Evolutionary conservation across 768 basidiomycete species (phyloP), one percentile per base, ranked within the genome.

Genomic region (Lactarius akahatsu): DNA sequence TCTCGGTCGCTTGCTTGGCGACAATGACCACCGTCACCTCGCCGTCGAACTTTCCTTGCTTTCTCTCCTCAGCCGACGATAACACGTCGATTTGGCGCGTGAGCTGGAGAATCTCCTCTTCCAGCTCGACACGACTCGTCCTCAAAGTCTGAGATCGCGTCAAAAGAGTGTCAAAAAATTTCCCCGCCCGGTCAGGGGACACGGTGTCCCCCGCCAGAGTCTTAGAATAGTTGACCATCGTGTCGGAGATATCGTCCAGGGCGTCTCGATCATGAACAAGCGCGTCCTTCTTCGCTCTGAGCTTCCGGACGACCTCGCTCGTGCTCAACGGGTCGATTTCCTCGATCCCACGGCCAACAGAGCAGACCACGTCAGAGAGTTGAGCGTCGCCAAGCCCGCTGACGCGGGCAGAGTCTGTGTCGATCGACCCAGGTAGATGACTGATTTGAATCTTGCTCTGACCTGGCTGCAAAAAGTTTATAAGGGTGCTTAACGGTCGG

Each of bases 361-460:
- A 82, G 73, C 82, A 85, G n/a, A 83, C 80, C 40, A 86, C 82
- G 73, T 86, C 86, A 67, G 82, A 80, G 11, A 88, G 76, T 65
- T 82, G 81, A 6, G 81, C 80, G 34, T 77, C 74, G 4, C 77
- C 79, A 13, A 84, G 75, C 3, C 82, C 83, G 58, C 83, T 81
- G 18, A 87, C 81, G 45, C 86, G 79, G 47, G 84, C 77, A n/a
- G 83, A 83, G 28, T 84, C 77, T 1, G 79, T 78, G 71, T 86
- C 83, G 62, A 87, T 80, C 34, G 73, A 76, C 69, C 79, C 78
- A 7, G 86, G 78, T 8, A 88, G 77, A n/a, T 77, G 77, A 36
- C 70, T 74, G 55, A 87, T 83, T 63, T 80, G 77, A 38, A 87
- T 70, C 67, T 83, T 81, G 68, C 81, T 87, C 62, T 79, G 79